phyloP scores from a whole-genome alignment of 2,329 filamentous ascomycete species.

The Fusarium caatingaense region DNA sequence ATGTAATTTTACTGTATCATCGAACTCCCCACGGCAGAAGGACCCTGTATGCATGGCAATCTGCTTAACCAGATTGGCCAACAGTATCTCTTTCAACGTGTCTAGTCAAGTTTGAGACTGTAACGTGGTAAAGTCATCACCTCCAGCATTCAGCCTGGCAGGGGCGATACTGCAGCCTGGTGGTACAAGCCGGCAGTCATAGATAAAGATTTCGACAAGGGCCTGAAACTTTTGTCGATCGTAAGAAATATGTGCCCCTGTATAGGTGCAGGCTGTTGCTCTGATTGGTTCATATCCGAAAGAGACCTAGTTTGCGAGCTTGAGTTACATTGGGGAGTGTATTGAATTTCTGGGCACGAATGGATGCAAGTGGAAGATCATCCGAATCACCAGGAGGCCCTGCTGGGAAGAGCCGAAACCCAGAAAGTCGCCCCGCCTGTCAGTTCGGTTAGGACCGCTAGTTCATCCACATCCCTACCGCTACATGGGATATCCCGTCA shows the following conservation, averaged over 20 bases:
- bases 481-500: slow-evolving; percentile 8
- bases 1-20: neutral
- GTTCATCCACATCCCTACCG: slow-evolving; percentile 30
- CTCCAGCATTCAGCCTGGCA: neutral
- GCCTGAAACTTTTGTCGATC: slow-evolving; percentile 8
- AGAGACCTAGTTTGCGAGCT: slow-evolving; percentile 31
- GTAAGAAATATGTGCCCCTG: slow-evolving; percentile 9
- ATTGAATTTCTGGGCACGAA: slow-evolving; percentile 13
- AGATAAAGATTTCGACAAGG: slow-evolving; percentile 18
- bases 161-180: neutral
- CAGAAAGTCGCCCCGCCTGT: slow-evolving; percentile 31
- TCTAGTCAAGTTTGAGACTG: slow-evolving; percentile 4
- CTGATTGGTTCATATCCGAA: slow-evolving; percentile 11
- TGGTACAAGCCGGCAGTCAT: slow-evolving; percentile 17
- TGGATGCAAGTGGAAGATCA: slow-evolving; percentile 29
- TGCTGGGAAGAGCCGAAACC: slow-evolving; percentile 25
- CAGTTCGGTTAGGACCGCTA: slow-evolving; percentile 41
- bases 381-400: slow-evolving; percentile 16
- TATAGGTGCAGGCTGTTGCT: neutral
- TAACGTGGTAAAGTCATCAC: neutral
- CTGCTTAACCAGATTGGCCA: neutral
- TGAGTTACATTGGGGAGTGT: slow-evolving; percentile 11
- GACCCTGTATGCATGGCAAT: slow-evolving; percentile 2
- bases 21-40: neutral
- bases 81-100: neutral